Evolutionary conservation across 2,329 filamentous ascomycete genomes (phyloP).

Genomic region (Biscogniauxia marginata): DNA sequence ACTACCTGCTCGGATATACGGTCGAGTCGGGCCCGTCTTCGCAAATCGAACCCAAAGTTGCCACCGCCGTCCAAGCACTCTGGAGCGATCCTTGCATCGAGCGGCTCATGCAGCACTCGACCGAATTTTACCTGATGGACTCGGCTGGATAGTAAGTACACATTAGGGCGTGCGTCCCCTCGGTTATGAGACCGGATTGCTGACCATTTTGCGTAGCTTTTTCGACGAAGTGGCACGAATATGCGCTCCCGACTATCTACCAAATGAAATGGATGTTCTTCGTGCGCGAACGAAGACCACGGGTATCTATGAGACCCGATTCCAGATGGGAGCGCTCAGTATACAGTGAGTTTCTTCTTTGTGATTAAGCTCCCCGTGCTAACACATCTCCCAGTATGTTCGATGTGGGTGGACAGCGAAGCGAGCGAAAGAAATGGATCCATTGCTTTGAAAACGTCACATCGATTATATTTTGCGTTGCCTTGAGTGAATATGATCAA

Average conservation of each 20-base stretch:
- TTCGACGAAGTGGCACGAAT: conserved; percentile 92
- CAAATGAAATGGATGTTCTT: conserved; percentile 91
- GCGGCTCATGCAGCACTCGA: conserved; percentile 85
- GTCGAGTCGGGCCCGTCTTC: conserved; percentile 89
- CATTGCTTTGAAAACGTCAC: conserved; percentile 99
- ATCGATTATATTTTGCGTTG: conserved; percentile 98
- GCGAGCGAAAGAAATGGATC: conserved; percentile 99
- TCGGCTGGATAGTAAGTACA: conserved; percentile 83
- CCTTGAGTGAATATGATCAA: conserved; percentile 97
- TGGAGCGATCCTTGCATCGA: conserved; percentile 88
- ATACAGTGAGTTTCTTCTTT: conserved; percentile 73
- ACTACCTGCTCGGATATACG: conserved; percentile 82
- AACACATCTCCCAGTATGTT: conserved; percentile 73
- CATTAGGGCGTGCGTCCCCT: background rate
- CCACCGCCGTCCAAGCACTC: conserved; percentile 77
- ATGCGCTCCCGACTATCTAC: conserved; percentile 79
- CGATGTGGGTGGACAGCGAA: conserved; percentile 94
- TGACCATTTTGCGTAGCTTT: conserved; percentile 61
- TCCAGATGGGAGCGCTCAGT: conserved; percentile 97
- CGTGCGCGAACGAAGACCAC: conserved; percentile 97
- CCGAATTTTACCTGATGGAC: conserved; percentile 99
- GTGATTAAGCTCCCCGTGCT: background rate
- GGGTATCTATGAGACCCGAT: conserved; percentile 97
- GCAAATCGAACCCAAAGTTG: conserved; percentile 76
- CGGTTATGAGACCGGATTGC: conserved; percentile 3